A percentile compares a stretch with the other conserved stretches of the same genome.
These are phyloP conservation scores for Trichoderma gamsii DNA, from an alignment of 495 filamentous ascomycete species.

Conservation along the genomic window DNA sequence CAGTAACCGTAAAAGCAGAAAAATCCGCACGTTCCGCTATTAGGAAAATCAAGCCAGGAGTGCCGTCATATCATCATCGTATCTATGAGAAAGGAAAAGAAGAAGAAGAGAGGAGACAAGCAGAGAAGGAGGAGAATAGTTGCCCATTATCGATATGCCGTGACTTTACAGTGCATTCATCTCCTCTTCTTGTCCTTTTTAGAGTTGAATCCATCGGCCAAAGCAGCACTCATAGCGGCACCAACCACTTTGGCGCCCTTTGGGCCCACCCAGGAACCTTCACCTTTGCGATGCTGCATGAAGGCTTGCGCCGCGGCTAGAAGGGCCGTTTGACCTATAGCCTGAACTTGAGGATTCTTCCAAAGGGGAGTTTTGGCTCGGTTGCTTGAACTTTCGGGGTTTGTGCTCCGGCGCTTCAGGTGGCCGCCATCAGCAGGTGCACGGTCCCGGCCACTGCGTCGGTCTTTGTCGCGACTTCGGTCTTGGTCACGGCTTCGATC, in stretches of 20 bases:
- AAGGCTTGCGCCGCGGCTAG: constrained; percentile 1
- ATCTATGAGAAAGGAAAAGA: too few species aligned
- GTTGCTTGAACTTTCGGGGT: not conserved
- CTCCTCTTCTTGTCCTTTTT: not conserved
- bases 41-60: too few species aligned
- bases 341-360: constrained; percentile 10
- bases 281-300: not conserved
- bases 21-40: too few species aligned
- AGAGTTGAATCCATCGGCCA: not conserved
- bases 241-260: constrained; percentile 14
- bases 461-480: not conserved
- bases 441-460: not conserved
- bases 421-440: not conserved
- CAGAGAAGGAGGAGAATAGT: not conserved
- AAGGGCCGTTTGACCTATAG: not conserved
- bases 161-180: not conserved
- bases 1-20: too few species aligned
- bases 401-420: not conserved
- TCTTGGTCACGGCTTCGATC: not conserved
- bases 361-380: not conserved
- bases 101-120: not conserved
- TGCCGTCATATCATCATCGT: too few species aligned
- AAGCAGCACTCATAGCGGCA: constrained; percentile 3
- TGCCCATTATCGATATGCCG: not conserved
- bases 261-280: constrained; percentile 8